Evolutionary conservation across 805 yeast species (phyloP), one percentile per base, ranked within the genome.

Genomic region (Lachancea lanzarotensis): DNA sequence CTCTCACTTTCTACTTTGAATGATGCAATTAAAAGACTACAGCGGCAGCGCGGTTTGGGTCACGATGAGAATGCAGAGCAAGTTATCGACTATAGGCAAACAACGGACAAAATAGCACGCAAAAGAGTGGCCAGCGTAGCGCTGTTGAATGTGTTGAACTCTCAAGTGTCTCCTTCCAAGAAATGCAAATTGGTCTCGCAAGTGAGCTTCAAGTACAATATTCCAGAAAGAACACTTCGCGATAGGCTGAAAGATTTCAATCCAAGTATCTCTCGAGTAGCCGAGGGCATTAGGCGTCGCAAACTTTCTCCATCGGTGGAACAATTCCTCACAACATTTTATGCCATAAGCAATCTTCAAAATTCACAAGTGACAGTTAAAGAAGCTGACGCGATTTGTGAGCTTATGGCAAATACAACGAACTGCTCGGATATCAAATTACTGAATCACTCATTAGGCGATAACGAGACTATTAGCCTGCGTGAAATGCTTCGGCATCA

Each of bases 41-140:
- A 43, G 27, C 42, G 46, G 11, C 40, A 38, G 30, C 46, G 42
- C 19, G 46, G 38, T 26, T 8, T 42, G 32, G 15, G 9, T 25
- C 10, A 19, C 22, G 34, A 19, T 17, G 46, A 38, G 16, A 36
- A 34, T 6, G 37, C 34, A 4, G 42, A 33, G 16, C 41, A 33
- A 8, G 6, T 33, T n/a, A 16, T 32, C 38, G 38, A 43, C 35
- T 43, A 43, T 33, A 43, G 36, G 26, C 17, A 33, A 13, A 36
- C 46, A 2, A 27, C 46, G 3, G 42, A 43, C 22, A 36, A 19
- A 27, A 13, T n/a, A 4, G 16, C 42, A 10, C 40, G 42, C 19
- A 43, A 43, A 19, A n/a, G 46, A 25, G 46, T 43, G 9, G 46
- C 46, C n/a, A 43, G 42, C 26, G 46, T 43, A 4, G 46, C 46